phyloP scores from a whole-genome alignment of 2,329 filamentous ascomycete species.

The Aspergillus fumigatus region DNA sequence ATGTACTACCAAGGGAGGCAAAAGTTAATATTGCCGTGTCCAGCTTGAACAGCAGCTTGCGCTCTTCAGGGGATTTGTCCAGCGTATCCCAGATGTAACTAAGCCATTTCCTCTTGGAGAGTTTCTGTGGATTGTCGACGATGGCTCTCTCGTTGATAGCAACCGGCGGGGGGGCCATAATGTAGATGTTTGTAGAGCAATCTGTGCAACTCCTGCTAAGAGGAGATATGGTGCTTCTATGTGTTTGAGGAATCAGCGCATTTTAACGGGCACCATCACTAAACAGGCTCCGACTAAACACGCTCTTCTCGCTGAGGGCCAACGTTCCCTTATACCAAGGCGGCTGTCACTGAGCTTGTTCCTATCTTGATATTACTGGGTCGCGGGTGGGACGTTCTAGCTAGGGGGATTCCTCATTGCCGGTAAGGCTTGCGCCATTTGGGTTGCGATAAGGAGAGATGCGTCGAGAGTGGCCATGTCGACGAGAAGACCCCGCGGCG shows the following conservation, averaged over 20 bases:
- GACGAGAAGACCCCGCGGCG: no score
- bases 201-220: no score
- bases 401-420: constrained; percentile 5
- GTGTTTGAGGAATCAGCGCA: no score
- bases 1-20: constrained; percentile 34
- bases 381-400: not conserved
- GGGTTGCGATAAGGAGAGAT: no score
- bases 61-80: constrained; percentile 49
- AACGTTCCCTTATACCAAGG: no score
- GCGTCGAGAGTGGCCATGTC: no score
- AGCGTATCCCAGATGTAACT: constrained; percentile 52
- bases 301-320: no score
- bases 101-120: constrained; percentile 41
- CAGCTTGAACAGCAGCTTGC: constrained; percentile 47
- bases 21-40: constrained; percentile 48
- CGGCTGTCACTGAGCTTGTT: no score
- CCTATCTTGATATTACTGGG: not conserved
- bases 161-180: constrained; percentile 15
- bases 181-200: not conserved
- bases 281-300: no score
- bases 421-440: constrained; percentile 1
- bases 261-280: no score
- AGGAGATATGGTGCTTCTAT: no score
- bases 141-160: constrained; percentile 11
- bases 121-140: constrained; percentile 17